Conservation (phyloP, 352 stramenopile genomes). For the Blastocystis sp. region DNA sequence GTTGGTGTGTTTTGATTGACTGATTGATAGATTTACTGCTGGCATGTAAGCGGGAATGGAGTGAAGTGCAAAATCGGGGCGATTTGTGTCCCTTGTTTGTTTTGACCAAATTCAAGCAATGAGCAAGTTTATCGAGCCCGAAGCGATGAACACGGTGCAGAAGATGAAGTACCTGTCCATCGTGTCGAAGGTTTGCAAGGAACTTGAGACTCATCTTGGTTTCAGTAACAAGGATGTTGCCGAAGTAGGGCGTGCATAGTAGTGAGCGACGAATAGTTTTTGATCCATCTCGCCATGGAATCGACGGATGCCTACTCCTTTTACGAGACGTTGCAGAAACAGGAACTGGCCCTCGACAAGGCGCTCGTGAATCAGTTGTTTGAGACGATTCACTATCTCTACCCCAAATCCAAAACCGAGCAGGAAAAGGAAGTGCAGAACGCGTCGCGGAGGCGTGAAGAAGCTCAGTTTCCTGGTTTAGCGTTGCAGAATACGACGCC, state of each 20-base stretch:
- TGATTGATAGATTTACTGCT: slow-evolving; percentile 53
- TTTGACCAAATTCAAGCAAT: slow-evolving; percentile 11
- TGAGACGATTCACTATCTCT: slow-evolving; percentile 50
- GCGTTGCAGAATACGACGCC: not conserved
- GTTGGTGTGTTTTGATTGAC: not conserved
- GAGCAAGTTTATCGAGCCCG: slow-evolving; percentile 27
- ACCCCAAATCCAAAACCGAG: slow-evolving; percentile 5
- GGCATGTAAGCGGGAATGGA: slow-evolving; percentile 61
- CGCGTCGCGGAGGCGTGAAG: not conserved
- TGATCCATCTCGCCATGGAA: slow-evolving; percentile 46
- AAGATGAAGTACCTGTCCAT: slow-evolving; percentile 73
- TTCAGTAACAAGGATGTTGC: slow-evolving; percentile 73
- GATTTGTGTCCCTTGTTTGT: not conserved
- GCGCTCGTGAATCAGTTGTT: slow-evolving; percentile 21
- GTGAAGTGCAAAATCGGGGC: not conserved
- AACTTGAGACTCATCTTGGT: slow-evolving; percentile 61
- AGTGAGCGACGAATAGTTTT: slow-evolving; percentile 41
- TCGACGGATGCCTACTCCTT: not conserved
- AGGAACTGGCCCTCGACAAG: slow-evolving; percentile 23
- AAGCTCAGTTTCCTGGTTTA: not conserved
- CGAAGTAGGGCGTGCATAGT: slow-evolving; percentile 15
- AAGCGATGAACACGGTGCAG: slow-evolving; percentile 71
- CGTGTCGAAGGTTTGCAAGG: slow-evolving; percentile 73
- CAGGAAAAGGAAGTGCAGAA: not conserved
- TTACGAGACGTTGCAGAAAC: not conserved